A percentile compares a stretch with the other conserved stretches of the same genome.
Evolutionary conservation across 169 alveolate species (phyloP).

Genomic region (Plasmodium blacklocki): DNA sequence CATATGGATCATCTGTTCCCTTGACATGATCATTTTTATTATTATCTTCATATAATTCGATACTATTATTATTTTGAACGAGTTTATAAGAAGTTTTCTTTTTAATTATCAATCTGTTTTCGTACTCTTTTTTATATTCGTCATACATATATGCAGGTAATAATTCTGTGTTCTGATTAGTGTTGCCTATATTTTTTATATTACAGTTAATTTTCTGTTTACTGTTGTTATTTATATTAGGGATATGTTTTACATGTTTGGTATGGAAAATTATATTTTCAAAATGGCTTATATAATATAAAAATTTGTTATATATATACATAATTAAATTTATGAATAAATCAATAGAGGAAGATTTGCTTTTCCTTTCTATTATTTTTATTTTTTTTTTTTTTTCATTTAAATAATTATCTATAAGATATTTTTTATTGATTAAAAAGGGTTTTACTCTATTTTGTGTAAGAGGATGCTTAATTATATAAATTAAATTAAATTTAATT

Average conservation of each 20-base stretch:
- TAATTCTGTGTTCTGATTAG: neutral
- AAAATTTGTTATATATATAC: neutral
- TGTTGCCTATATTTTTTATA: neutral
- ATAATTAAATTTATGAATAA: neutral
- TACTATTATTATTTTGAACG: neutral
- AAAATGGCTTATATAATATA: neutral
- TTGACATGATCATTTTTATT: neutral
- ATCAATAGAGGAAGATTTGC: neutral
- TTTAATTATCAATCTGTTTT: slow-evolving; percentile 48
- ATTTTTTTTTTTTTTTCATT: slow-evolving; percentile 8
- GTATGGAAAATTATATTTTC: neutral
- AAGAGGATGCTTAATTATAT: slow-evolving; percentile 1
- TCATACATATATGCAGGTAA: slow-evolving; percentile 64
- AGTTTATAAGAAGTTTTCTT: slow-evolving; percentile 36
- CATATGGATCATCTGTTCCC: neutral
- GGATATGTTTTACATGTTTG: neutral
- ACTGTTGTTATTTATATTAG: neutral
- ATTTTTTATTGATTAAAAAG: neutral
- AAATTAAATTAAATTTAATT: neutral
- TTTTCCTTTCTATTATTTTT: neutral
- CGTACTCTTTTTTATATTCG: slow-evolving; percentile 41
- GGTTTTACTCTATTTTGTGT: slow-evolving; percentile 12
- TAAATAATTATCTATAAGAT: neutral
- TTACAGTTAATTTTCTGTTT: neutral
- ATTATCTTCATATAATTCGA: neutral